Evolutionary conservation across 495 filamentous ascomycete genomes (phyloP).

Genomic region (Rhypophila decipiens): DNA sequence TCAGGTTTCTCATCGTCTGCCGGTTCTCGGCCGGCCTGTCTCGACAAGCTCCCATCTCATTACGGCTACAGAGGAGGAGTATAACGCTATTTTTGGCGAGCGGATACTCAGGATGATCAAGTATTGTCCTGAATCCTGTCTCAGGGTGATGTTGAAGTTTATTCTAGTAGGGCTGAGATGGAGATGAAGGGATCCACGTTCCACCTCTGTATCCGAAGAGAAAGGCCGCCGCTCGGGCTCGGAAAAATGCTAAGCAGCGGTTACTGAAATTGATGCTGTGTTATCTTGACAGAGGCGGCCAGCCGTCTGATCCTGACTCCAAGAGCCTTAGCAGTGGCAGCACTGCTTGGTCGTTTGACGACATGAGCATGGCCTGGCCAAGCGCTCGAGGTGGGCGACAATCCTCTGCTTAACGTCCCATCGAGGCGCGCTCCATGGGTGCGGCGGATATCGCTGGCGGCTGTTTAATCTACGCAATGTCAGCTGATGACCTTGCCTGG

Average conservation of each 20-base stretch:
- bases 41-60: neutral
- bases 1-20: neutral
- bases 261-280: conserved; percentile 25
- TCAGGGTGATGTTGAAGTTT: neutral
- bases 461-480: too few species aligned
- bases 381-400: too few species aligned
- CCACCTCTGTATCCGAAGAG: neutral
- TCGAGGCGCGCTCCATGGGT: too few species aligned
- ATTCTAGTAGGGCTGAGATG: neutral
- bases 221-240: neutral
- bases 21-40: neutral
- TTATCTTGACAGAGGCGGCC: conserved; percentile 12
- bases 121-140: neutral
- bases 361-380: neutral
- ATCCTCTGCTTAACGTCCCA: too few species aligned
- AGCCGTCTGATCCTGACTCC: too few species aligned
- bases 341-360: neutral
- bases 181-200: neutral
- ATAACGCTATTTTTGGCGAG: neutral
- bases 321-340: too few species aligned
- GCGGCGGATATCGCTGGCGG: too few species aligned
- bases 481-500: too few species aligned
- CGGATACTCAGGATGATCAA: neutral
- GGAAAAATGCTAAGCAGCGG: conserved; percentile 18
- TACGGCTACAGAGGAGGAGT: neutral